Conservation (phyloP, 2,329 filamentous ascomycete genomes). For the Aureobasidium sp. region DNA sequence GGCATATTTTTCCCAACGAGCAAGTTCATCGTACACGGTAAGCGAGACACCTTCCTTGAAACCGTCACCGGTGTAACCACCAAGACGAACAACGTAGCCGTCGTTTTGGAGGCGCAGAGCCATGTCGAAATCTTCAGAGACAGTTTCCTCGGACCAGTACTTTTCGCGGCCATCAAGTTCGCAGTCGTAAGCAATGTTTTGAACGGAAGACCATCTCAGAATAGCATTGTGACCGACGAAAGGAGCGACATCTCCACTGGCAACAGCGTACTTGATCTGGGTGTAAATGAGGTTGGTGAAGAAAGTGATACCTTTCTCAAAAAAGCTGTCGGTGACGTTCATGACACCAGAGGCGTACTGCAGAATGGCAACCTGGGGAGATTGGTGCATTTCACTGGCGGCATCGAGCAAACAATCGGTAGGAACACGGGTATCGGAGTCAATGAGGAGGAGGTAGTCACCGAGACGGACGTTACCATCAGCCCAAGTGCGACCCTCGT, state of each 20-base stretch:
- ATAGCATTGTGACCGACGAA: slow-evolving; percentile 78
- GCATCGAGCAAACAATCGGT: slow-evolving; percentile 71
- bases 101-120: slow-evolving; percentile 65
- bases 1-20: slow-evolving; percentile 81
- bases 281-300: slow-evolving; percentile 63
- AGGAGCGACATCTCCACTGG: slow-evolving; percentile 68
- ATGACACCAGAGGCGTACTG: slow-evolving; percentile 73
- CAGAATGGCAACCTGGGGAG: slow-evolving; percentile 70
- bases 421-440: slow-evolving; percentile 73
- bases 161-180: slow-evolving; percentile 64
- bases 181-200: slow-evolving; percentile 64
- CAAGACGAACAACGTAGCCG: slow-evolving; percentile 66
- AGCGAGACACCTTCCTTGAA: slow-evolving; percentile 80
- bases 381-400: slow-evolving; percentile 75
- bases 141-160: slow-evolving; percentile 74
- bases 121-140: slow-evolving; percentile 79
- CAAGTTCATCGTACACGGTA: slow-evolving; percentile 77
- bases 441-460: slow-evolving; percentile 73
- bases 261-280: slow-evolving; percentile 69
- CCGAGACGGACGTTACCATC: slow-evolving; percentile 81
- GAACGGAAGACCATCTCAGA: slow-evolving; percentile 67
- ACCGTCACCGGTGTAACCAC: slow-evolving; percentile 65
- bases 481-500: slow-evolving; percentile 66
- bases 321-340: slow-evolving; percentile 67
- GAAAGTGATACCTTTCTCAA: slow-evolving; percentile 38